phyloP scores from a whole-genome alignment of 148 eudicot species.

The Tetragonia tetragonoides region DNA sequence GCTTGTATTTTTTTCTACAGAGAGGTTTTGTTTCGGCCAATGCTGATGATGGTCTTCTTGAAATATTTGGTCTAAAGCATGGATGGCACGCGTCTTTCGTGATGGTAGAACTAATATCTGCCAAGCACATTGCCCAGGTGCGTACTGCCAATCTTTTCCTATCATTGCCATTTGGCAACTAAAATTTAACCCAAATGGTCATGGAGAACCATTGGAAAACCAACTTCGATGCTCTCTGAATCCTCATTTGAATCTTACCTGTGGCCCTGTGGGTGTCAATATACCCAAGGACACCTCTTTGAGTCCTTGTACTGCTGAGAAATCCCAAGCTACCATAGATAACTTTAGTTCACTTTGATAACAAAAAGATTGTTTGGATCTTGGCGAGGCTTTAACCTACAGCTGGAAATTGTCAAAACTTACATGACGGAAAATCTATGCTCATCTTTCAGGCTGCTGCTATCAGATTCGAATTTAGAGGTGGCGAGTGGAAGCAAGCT shows the following conservation, averaged over 20 bases:
- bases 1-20: conserved; percentile 33
- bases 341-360: background rate
- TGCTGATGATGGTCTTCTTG: conserved; percentile 83
- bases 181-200: too few relatives aligned
- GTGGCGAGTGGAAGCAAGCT: conserved; percentile 83
- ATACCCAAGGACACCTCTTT: too few relatives aligned
- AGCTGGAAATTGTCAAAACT: background rate
- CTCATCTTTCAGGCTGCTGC: conserved; percentile 59
- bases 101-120: conserved; percentile 86
- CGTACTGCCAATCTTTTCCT: background rate
- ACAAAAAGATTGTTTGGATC: background rate
- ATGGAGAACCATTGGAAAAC: too few relatives aligned
- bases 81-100: conserved; percentile 99
- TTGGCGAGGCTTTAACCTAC: background rate
- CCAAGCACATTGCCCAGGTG: conserved; percentile 96
- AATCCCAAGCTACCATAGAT: background rate
- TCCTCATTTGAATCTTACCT: background rate
- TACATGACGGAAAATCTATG: background rate
- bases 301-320: too few relatives aligned
- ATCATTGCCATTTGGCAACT: background rate
- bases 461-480: conserved; percentile 86
- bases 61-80: conserved; percentile 86
- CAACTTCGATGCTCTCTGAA: too few relatives aligned
- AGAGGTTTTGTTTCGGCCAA: conserved; percentile 93
- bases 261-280: too few relatives aligned